Conservation (phyloP, 2,329 filamentous ascomycete genomes). For the Xylaria digitata region DNA sequence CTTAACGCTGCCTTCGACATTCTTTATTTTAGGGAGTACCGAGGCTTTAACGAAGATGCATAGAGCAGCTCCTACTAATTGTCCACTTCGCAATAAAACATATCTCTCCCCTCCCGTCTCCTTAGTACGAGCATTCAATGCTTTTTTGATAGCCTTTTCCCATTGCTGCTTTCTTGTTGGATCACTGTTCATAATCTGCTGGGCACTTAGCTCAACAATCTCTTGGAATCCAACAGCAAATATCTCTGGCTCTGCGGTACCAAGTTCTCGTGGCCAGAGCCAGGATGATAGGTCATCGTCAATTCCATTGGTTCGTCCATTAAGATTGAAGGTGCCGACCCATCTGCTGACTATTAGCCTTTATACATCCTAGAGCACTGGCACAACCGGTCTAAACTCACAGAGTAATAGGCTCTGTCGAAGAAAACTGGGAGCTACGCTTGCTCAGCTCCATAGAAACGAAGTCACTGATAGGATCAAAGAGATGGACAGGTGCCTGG, state of each 20-base stretch:
- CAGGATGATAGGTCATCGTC: slow-evolving; percentile 84
- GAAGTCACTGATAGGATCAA: slow-evolving; percentile 93
- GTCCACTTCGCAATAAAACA: slow-evolving; percentile 88
- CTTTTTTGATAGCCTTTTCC: slow-evolving; percentile 83
- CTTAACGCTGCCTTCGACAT: slow-evolving; percentile 95
- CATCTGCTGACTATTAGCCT: slow-evolving; percentile 52
- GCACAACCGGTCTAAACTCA: slow-evolving; percentile 56
- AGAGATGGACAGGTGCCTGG: slow-evolving; percentile 84
- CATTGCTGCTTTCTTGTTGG: slow-evolving; percentile 85
- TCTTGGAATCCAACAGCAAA: slow-evolving; percentile 95
- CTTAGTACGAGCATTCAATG: slow-evolving; percentile 78
- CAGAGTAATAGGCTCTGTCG: slow-evolving; percentile 78
- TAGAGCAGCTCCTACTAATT: slow-evolving; percentile 92
- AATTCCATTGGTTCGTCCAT: slow-evolving; percentile 83
- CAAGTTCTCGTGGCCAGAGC: slow-evolving; percentile 75
- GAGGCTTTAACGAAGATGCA: slow-evolving; percentile 90
- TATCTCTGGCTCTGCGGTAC: slow-evolving; percentile 79
- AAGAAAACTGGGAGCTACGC: slow-evolving; percentile 77
- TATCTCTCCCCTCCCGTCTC: slow-evolving; percentile 78
- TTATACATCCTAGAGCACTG: neutral
- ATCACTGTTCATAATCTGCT: slow-evolving; percentile 99
- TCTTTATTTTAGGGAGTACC: slow-evolving; percentile 84
- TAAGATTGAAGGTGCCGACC: slow-evolving; percentile 94
- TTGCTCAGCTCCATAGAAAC: slow-evolving; percentile 81
- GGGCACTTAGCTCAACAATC: slow-evolving; percentile 96